These are phyloP conservation scores for Botrytis medusae DNA, from an alignment of 2,329 filamentous ascomycete genomes.

Conservation along the genomic window DNA sequence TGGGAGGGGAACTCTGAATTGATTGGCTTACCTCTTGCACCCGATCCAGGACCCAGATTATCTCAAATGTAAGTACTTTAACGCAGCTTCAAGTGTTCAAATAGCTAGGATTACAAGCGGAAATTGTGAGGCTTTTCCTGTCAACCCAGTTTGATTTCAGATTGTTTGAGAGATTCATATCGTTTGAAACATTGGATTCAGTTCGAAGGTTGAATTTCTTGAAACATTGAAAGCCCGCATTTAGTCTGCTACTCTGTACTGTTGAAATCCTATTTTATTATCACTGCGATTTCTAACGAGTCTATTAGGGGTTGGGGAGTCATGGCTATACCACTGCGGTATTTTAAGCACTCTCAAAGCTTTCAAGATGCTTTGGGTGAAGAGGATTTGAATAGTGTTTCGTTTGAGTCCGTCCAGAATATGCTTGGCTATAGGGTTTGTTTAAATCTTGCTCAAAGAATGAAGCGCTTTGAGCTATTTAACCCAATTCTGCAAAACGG, in stretches of 20 bases:
- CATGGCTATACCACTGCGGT: conserved; percentile 29
- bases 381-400: neutral
- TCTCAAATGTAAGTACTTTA: conserved; percentile 10
- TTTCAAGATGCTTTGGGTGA: conserved; percentile 25
- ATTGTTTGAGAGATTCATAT: neutral
- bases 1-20: neutral
- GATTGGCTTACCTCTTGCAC: neutral
- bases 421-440: neutral
- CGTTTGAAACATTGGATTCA: neutral
- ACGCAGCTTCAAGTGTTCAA: neutral
- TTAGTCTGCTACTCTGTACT: neutral
- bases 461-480: neutral
- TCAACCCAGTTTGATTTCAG: neutral
- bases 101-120: neutral
- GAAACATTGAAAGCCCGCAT: neutral
- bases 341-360: conserved; percentile 27
- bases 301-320: conserved; percentile 35
- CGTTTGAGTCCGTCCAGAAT: neutral
- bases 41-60: neutral
- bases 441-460: neutral
- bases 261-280: neutral
- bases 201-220: neutral
- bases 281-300: neutral
- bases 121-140: neutral
- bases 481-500: neutral